Evolutionary conservation across 1,284 basidiomycete genomes (phyloP), one percentile per base, ranked within the genome.

Genomic region (Mycena citricolor): DNA sequence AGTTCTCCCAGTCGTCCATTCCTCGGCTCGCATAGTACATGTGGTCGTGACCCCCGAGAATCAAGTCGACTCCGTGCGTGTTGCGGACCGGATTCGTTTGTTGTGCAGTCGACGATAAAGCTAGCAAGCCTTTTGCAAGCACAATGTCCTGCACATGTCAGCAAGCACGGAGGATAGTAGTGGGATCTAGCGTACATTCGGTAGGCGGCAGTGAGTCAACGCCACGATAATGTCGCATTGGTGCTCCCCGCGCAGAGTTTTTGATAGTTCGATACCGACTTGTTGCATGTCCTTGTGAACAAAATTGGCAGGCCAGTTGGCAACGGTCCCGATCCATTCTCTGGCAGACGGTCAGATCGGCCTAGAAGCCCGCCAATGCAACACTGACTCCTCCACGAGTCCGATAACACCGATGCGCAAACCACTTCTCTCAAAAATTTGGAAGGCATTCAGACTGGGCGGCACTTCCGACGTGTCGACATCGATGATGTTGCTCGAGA

Each of bases 21-120:
- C 91, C 93, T 57, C 77, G 83, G 10, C 89, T 85, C 35, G 87
- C 79, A 64, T 86, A 90, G 68, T 92, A 93, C 5, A 88, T 69
- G 55, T 97, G 93, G 58, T 97, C 93, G 55, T 97, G 93, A 0
- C 93, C 93, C 4, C 93, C 93, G 6, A 95, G 76, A 32, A 97
- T 66, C 14, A 95, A 65, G 59, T 97, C 93, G 1, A 86, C 83
- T 6, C 93, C 93, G 52, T 97, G 91, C 29, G 69, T 61, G 35
- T 69, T 64, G 32, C 66, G 63, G 31, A 84, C 70, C 1, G 73
- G 53, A 1, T 66, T 58, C 1, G 61, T 59, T 13, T 66, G 51
- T 52, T 83, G 82, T 4, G 70, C 71, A 5, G 71, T 67, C 1
- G 85, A 79, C 4, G 76, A 86, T 49, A 69, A 73, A 22, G 76